Evolutionary conservation across 2,329 filamentous ascomycete genomes (phyloP).

Genomic region (Diaporthe helianthi): DNA sequence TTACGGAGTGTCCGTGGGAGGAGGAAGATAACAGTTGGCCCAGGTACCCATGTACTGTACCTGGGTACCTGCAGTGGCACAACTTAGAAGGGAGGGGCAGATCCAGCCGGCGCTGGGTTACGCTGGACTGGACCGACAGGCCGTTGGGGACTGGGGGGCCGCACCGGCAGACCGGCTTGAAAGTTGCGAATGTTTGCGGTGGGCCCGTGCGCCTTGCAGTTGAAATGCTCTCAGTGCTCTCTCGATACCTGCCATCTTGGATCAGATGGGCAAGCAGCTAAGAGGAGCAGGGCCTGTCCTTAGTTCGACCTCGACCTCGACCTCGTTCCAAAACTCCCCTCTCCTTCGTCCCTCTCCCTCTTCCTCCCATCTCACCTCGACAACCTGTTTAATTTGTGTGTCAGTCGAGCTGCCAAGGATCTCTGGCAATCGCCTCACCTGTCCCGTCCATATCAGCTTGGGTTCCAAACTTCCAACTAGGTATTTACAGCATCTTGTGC

Average conservation of each 20-base stretch:
- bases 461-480: background rate
- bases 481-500: slow-evolving; percentile 1
- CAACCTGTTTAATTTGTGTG: background rate
- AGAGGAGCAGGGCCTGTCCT: background rate
- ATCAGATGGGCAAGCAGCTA: background rate
- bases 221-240: background rate
- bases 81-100: background rate
- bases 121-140: background rate
- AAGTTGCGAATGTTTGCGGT: background rate
- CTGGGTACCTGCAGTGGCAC: slow-evolving; percentile 4
- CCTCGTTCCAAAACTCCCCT: background rate
- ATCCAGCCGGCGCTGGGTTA: background rate
- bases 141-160: background rate
- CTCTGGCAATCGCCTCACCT: background rate
- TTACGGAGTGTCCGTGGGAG: background rate
- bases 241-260: background rate
- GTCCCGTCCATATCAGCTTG: background rate
- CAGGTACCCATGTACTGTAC: slow-evolving; percentile 8
- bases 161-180: too few relatives aligned
- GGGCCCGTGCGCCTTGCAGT: slow-evolving; percentile 19
- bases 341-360: background rate
- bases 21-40: background rate
- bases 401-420: background rate
- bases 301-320: background rate
- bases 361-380: background rate